Evolutionary conservation across 768 basidiomycete genomes (phyloP).

Genomic region (Leccinum barrowsii): DNA sequence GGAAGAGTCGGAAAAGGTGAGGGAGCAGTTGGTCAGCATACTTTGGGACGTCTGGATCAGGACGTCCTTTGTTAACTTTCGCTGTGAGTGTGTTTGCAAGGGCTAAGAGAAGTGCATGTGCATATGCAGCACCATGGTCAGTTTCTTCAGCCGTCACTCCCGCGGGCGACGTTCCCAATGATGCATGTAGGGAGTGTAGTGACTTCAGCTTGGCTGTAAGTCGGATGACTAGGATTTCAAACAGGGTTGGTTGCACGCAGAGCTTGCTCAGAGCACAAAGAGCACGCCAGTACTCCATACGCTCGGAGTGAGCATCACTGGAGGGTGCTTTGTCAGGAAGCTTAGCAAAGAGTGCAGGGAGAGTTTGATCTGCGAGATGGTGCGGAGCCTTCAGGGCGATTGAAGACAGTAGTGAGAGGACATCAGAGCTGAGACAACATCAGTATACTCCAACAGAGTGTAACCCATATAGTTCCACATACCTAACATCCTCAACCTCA

Average conservation of each 20-base stretch:
- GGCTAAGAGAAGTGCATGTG: constrained; percentile 74
- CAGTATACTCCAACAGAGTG: neutral
- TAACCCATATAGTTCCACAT: constrained; percentile 1
- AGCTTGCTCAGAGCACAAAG: constrained; percentile 68
- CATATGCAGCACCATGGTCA: constrained; percentile 78
- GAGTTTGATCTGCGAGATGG: constrained; percentile 67
- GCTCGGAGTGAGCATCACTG: constrained; percentile 48
- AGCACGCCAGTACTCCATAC: constrained; percentile 63
- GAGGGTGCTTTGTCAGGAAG: constrained; percentile 68
- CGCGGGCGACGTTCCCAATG: constrained; percentile 1
- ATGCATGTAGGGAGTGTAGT: constrained; percentile 41
- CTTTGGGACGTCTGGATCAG: constrained; percentile 72
- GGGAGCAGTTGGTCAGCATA: constrained; percentile 77
- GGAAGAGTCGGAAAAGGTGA: constrained; percentile 61
- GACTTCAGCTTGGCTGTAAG: constrained; percentile 74
- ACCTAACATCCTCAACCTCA: constrained; percentile 55
- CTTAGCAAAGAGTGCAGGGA: constrained; percentile 74
- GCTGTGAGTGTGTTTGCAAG: constrained; percentile 56
- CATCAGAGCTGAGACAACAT: constrained; percentile 43
- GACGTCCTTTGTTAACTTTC: constrained; percentile 43
- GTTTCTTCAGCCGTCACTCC: constrained; percentile 30
- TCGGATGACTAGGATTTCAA: constrained; percentile 77
- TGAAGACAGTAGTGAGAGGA: constrained; percentile 58
- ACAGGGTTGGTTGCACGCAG: constrained; percentile 73
- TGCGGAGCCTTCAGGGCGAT: constrained; percentile 58